Conservation (phyloP, 805 yeast genomes). For the Candida suzukii region DNA sequence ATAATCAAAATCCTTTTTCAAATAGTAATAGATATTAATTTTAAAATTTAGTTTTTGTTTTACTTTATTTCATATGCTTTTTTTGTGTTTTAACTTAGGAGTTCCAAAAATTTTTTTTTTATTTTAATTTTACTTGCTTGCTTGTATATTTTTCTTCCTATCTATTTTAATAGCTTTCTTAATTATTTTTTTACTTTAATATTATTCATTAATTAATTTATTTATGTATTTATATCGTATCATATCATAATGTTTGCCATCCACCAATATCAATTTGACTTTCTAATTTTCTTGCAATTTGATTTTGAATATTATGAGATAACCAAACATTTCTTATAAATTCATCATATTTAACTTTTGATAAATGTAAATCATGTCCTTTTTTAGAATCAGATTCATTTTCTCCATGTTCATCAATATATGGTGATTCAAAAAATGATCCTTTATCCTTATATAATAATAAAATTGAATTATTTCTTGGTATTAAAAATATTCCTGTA, state of each 20-base stretch:
- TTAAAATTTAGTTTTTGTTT: no score
- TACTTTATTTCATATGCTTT: no score
- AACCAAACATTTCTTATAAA: conserved; percentile 67
- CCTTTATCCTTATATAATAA: conserved; percentile 72
- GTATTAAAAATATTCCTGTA: conserved; percentile 66
- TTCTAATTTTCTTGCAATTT: conserved; percentile 75
- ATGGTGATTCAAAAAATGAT: conserved; percentile 79
- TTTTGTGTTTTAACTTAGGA: no score
- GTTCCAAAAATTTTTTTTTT: no score
- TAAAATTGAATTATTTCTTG: conserved; percentile 59
- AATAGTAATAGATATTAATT: not conserved
- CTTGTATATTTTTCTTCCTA: no score
- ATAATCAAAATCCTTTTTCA: not conserved
- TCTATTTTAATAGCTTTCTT: no score
- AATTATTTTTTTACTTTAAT: no score
- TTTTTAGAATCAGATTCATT: conserved; percentile 65
- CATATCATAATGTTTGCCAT: conserved; percentile 69
- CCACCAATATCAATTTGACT: conserved; percentile 84
- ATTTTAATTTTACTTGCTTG: no score
- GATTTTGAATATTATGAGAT: conserved; percentile 69
- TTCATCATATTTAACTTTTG: conserved; percentile 54
- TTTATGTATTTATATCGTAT: not conserved
- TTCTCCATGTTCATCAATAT: conserved; percentile 82
- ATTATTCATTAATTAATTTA: no score
- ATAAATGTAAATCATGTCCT: conserved; percentile 65